These are phyloP conservation scores for Bacidia gigantensis DNA, from an alignment of 495 filamentous ascomycete species.

Conservation along the genomic window DNA sequence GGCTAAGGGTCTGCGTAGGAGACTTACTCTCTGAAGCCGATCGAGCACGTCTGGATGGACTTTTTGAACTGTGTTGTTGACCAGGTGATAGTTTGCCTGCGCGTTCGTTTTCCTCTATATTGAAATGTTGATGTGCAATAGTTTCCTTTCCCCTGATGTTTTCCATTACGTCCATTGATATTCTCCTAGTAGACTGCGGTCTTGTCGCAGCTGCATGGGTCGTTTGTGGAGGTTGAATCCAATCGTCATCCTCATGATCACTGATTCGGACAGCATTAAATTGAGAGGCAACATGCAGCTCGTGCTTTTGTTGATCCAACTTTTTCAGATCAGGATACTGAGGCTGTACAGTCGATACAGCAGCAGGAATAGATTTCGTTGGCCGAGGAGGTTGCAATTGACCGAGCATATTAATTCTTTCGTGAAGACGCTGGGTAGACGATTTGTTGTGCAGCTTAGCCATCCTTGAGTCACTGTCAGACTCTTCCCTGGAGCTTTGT, in stretches of 20 bases:
- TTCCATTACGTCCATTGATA: conserved; percentile 46
- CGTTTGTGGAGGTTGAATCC: conserved; percentile 53
- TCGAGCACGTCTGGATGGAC: not conserved
- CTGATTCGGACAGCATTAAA: not conserved
- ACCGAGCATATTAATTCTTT: conserved; percentile 86
- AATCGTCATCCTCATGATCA: conserved; percentile 63
- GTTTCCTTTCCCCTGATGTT: conserved; percentile 33
- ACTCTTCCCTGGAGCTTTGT: conserved; percentile 18
- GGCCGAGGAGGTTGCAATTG: conserved; percentile 57
- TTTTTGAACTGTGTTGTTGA: too few relatives aligned
- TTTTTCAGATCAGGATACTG: conserved; percentile 43
- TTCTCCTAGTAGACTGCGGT: conserved; percentile 39
- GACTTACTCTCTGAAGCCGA: too few relatives aligned
- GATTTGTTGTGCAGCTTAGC: conserved; percentile 65
- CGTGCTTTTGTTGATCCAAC: conserved; percentile 24
- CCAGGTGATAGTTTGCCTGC: too few relatives aligned
- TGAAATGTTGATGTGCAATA: conserved; percentile 16
- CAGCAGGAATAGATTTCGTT: conserved; percentile 55
- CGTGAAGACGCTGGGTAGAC: conserved; percentile 79
- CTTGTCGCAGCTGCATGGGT: conserved; percentile 24
- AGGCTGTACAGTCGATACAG: conserved; percentile 28
- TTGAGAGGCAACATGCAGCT: conserved; percentile 15
- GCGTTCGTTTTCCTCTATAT: not conserved
- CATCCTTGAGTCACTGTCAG: conserved; percentile 27
- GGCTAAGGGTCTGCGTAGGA: too few relatives aligned